Conservation (phyloP, 1,284 basidiomycete species). For the Inonotus hispidus region DNA sequence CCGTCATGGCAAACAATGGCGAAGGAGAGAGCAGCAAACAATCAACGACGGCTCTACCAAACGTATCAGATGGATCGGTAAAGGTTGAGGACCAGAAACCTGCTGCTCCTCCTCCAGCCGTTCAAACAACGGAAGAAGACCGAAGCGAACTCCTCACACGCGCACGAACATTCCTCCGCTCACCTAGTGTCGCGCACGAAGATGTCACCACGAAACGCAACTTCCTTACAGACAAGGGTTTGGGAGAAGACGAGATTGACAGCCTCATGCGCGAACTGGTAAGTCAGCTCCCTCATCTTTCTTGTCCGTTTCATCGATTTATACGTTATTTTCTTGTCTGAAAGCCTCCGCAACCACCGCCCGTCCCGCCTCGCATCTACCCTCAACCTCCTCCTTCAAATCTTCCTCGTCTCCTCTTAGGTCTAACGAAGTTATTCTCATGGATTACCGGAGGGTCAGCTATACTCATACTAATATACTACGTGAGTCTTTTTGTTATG, state of each 20-base stretch:
- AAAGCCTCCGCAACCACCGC: conserved; percentile 49
- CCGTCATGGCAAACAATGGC: conserved; percentile 1
- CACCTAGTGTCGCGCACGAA: conserved; percentile 59
- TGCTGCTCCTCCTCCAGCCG: background rate
- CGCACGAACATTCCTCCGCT: conserved; percentile 58
- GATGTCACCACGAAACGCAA: conserved; percentile 49
- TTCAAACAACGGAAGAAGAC: conserved; percentile 8
- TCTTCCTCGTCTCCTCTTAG: conserved; percentile 58
- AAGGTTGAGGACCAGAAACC: background rate
- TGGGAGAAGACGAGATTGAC: conserved; percentile 55
- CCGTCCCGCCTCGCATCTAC: conserved; percentile 64
- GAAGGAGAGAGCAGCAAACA: background rate
- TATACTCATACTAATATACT: conserved; percentile 53
- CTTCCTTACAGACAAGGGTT: conserved; percentile 71
- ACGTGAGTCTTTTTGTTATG: conserved; percentile 36
- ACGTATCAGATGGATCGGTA: background rate
- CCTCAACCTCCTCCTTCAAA: conserved; percentile 65
- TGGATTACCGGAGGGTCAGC: conserved; percentile 65
- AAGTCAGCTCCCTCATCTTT: conserved; percentile 20
- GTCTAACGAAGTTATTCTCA: conserved; percentile 52
- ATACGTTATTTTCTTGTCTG: background rate
- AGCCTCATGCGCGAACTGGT: conserved; percentile 54
- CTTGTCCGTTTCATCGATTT: background rate
- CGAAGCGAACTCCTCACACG: conserved; percentile 47
- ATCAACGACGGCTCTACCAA: background rate